A percentile compares a stretch with the other conserved stretches of the same genome.
Evolutionary conservation across 2,329 filamentous ascomycete species (phyloP).

Genomic region (Zymoseptoria brevis): DNA sequence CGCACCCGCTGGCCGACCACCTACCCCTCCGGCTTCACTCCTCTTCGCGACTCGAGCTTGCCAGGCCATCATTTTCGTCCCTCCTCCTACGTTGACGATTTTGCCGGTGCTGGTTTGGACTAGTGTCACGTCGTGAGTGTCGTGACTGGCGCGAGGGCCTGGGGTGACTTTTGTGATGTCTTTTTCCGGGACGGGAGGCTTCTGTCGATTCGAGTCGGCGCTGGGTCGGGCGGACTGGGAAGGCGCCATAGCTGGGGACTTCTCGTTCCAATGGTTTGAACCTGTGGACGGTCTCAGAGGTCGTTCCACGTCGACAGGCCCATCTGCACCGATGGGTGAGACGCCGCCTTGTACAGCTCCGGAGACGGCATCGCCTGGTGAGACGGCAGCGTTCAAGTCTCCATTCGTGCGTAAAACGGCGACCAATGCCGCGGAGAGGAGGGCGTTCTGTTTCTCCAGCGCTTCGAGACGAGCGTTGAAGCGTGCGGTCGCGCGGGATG

Average conservation of each 20-base stretch:
- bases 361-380: background rate
- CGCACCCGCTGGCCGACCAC: constrained; percentile 25
- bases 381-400: constrained; percentile 23
- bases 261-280: too few species aligned
- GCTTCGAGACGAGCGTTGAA: constrained; percentile 31
- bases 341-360: constrained; percentile 1
- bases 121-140: background rate
- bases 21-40: too few species aligned
- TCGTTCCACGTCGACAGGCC: too few species aligned
- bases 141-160: too few species aligned
- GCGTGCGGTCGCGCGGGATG: constrained; percentile 10
- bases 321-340: background rate
- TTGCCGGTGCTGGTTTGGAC: background rate
- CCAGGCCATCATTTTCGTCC: constrained; percentile 21
- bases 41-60: constrained; percentile 23
- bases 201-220: background rate
- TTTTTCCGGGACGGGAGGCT: background rate
- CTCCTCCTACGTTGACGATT: background rate
- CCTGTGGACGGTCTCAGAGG: too few species aligned
- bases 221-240: background rate
- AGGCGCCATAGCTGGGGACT: too few species aligned
- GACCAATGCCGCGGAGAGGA: constrained; percentile 34
- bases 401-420: constrained; percentile 33
- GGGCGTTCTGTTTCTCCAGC: constrained; percentile 33
- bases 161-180: too few species aligned